Evolutionary conservation across 371 early-diverging fungal species (phyloP), one percentile per base, ranked within the genome.

Genomic region (Vairimorpha apis): DNA sequence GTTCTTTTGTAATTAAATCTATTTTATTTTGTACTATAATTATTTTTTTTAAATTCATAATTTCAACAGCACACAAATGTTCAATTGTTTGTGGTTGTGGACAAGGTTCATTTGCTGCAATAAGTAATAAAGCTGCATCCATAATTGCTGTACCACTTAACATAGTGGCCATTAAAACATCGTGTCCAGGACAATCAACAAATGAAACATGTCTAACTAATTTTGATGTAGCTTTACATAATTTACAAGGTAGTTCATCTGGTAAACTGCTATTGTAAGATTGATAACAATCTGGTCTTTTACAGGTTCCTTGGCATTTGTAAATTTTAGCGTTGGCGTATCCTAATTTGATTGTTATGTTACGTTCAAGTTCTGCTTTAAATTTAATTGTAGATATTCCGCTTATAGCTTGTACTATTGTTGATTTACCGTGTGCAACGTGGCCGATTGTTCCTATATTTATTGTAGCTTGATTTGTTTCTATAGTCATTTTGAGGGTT

Each of bases 161-260:
- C 99, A 99, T 98, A 67, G 98, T 97, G 33, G 97, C 93, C 99
- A 97, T 98, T 77, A 97, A 90, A 88, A 98, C 92, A 86, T 99
- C 99, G 94, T 99, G 99, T 70, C 99, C 99, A 49, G 99, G 98
- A 83, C 99, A 97, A 86, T 98, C 99, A 65, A 98, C 98, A 86
- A 99, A 99, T 23, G 93, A 93, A 35, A 99, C 94, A 81, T 97
- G 98, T 81, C 94, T 90, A 72, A 73, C 67, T 56, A 81, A 53
- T 41, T 32, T 65, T 23, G 75, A 35, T 8, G 33, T 49, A 21
- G 94, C 94, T 53, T 84, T 86, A 82, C 97, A 99, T 13, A 91
- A 88, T 80, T 91, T 91, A 83, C 99, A 97, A 32, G 89, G 85
- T 66, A 92, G 91, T 74, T 88, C 85, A 33, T 89, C 91, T 69